Evolutionary conservation across 495 filamentous ascomycete genomes (phyloP), one percentile per base, ranked within the genome.

Genomic region (Glonium stellatum): DNA sequence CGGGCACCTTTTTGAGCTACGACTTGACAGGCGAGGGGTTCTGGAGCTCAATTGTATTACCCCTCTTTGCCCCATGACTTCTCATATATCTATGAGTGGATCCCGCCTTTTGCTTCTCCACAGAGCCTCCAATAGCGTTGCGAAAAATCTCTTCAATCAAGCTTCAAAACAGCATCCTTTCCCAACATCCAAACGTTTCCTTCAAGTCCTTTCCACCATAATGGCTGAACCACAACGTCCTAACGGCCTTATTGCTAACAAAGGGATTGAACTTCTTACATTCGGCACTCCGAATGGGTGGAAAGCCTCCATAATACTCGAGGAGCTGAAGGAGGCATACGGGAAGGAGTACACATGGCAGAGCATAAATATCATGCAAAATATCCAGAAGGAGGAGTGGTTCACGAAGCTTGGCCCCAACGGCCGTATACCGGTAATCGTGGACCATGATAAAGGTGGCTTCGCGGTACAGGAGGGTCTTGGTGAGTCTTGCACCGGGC

Each of bases 211-310:
- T 4, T 57, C 63, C 41, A 34, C 39, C 5, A 63, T 54, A 31
- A 67, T 69, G 61, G 50, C 64, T 19, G 21, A 51, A 35, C 53
- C 65, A 21, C 63, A 68, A 21, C 66, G 63, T 55, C 76, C 79
- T 23, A 77, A 73, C 6, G 80, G 80, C 21, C 72, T 81, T 37
- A 78, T 79, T 55, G 80, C 78, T 57, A 80, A 72, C 61, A 79
- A 75, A 27, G 80, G 80, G 62, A 80, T 83, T 62, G 80, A 83
- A 71, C 77, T 81, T 22, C 66, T 82, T 6, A 82, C 79, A 1
- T 63, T 18, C 19, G 62, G 59, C 15, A 70, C 63, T 3, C 63
- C 67, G 19, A 70, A 70, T 39, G 71, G 70, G 13, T 54, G 62
- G 42, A 74, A 72, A 54, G 69, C 65, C 5, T 71, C 68, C 10